These are phyloP conservation scores for Suhomyces sp. DNA, from an alignment of 805 yeast species.

Conservation along the genomic window DNA sequence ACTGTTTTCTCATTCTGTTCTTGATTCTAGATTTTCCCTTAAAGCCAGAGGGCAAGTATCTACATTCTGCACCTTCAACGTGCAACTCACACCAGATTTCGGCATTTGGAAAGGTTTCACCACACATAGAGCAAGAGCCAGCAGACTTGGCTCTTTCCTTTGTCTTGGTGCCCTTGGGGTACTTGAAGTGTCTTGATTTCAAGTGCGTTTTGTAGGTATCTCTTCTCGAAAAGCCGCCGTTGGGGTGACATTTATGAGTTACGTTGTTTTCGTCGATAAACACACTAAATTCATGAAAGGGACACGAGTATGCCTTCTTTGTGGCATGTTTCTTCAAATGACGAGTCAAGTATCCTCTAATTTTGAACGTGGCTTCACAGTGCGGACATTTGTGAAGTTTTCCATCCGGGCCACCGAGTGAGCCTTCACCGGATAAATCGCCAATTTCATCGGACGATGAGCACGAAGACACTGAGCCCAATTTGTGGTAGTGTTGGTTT, in stretches of 20 bases:
- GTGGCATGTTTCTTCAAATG: conserved; percentile 52
- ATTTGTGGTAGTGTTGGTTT: conserved; percentile 9
- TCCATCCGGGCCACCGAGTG: conserved; percentile 13
- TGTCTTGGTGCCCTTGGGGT: conserved; percentile 54
- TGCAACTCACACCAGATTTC: conserved; percentile 53
- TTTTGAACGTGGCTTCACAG: conserved; percentile 48
- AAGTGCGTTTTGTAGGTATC: conserved; percentile 60
- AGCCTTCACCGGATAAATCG: conserved; percentile 4
- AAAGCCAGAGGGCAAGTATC: conserved; percentile 41
- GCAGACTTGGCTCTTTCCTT: conserved; percentile 40
- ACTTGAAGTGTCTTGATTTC: conserved; percentile 54
- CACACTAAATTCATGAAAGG: conserved; percentile 42
- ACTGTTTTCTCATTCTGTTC: conserved; percentile 39
- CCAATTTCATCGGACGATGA: conserved; percentile 14
- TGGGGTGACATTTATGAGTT: conserved; percentile 51
- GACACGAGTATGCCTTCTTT: conserved; percentile 53
- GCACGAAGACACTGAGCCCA: conserved; percentile 2
- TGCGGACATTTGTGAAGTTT: conserved; percentile 43
- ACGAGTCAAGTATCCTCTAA: conserved; percentile 53
- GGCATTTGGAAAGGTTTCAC: conserved; percentile 46
- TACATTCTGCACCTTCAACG: conserved; percentile 49
- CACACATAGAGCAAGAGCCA: conserved; percentile 57
- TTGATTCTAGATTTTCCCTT: conserved; percentile 44
- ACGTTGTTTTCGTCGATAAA: conserved; percentile 39
- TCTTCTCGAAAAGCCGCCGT: conserved; percentile 57